These are phyloP conservation scores for Wickerhamiella kurtzmanii DNA, from an alignment of 805 yeast genomes.

Conservation along the genomic window DNA sequence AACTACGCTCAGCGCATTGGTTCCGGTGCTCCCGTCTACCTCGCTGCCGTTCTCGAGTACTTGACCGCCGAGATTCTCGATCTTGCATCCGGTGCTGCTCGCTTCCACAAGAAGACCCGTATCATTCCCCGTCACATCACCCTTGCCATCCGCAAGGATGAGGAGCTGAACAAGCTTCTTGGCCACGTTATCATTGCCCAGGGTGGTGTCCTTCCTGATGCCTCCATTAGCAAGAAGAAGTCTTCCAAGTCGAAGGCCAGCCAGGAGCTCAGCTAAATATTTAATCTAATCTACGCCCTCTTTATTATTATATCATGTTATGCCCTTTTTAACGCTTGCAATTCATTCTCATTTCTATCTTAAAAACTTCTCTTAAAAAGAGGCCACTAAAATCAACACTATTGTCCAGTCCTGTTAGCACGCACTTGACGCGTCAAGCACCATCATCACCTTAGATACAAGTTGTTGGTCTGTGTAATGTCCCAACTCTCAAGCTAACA, in stretches of 20 bases:
- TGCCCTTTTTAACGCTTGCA: not conserved
- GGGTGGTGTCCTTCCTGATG: conserved; percentile 96
- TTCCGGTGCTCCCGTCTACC: conserved; percentile 78
- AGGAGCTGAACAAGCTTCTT: conserved; percentile 85
- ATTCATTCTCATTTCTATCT: not conserved
- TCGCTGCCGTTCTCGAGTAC: conserved; percentile 92
- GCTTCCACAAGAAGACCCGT: conserved; percentile 89
- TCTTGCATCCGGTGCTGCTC: conserved; percentile 97
- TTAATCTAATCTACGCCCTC: conserved; percentile 2
- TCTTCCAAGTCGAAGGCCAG: conserved; percentile 28
- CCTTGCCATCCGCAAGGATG: conserved; percentile 95
- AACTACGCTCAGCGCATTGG: conserved; percentile 69
- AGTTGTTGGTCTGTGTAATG: too few species aligned
- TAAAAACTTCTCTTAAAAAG: too few species aligned
- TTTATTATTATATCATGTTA: not conserved
- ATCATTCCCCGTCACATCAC: conserved; percentile 95
- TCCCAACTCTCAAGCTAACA: too few species aligned
- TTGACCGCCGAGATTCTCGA: conserved; percentile 94
- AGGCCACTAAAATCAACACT: too few species aligned
- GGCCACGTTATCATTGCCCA: conserved; percentile 85
- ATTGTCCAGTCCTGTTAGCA: too few species aligned
- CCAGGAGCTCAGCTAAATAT: conserved; percentile 27
- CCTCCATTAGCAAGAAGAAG: conserved; percentile 34
- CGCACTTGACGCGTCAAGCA: too few species aligned
- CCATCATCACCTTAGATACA: too few species aligned